Evolutionary conservation across 2,329 filamentous ascomycete species (phyloP), one percentile per base, ranked within the genome.

Genomic region (Karstenula rhodostoma): DNA sequence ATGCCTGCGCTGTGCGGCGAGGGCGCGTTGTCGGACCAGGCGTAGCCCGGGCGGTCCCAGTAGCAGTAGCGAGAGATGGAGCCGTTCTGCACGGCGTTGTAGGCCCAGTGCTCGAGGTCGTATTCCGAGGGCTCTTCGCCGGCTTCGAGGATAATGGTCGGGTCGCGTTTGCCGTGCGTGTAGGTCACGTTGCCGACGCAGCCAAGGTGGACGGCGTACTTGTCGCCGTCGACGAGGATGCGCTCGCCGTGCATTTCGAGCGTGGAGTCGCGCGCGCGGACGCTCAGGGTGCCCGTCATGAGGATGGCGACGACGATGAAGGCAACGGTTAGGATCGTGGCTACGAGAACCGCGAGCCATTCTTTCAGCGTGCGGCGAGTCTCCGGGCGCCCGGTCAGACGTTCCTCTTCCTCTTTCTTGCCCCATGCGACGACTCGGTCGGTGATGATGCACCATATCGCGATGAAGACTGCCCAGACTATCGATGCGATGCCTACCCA

Each of bases 1-100:
- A 97, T 97, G 46, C 94, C 93, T 4, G 93, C 94, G 5, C 92
- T 96, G 69, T 97, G 89, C 0, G 95, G 95, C 6, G 94, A 97
- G 1, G 95, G 95, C 0, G 94, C 93, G 57, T 95, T 94, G 78
- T 99, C 95, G 49, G 88, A 87, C 89, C 93, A 97, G 7, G 86
- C 94, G 58, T 94, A 86, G 1, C 95, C 95, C 0, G 95, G 95
- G 23, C 95, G 90, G 75, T 99, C 95, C 75, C 92, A 94, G 78
- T 97, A 97, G 83, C 95, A 99, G 81, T 96, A 98, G 61, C 94
- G 89, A 58, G 84, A 82, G 69, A 99, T 95, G 48, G 90, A 91
- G 42, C 92, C 92, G 70, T 95, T 95, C 65, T 87, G 83, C 65
- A 93, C 83, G 1, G 91, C 89, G 57, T 88, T 84, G 60, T 93